These are phyloP conservation scores for Pseudocercospora ulei DNA, from an alignment of 2,329 filamentous ascomycete species.

Conservation along the genomic window DNA sequence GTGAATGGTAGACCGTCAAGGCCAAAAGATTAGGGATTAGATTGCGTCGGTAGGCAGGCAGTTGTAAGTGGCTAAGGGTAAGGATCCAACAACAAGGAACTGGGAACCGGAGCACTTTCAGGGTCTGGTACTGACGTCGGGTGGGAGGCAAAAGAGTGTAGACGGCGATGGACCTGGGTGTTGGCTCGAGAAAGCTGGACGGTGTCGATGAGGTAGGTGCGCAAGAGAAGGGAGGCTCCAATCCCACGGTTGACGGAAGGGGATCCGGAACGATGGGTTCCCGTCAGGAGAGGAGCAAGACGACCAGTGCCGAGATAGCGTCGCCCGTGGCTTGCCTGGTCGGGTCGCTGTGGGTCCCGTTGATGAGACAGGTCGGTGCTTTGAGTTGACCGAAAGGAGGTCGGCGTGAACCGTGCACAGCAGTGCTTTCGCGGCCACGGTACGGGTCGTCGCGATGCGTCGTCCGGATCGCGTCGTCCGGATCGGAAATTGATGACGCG, in stretches of 20 bases:
- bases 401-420: slow-evolving; percentile 14
- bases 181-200: slow-evolving; percentile 15
- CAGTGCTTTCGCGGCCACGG: slow-evolving; percentile 17
- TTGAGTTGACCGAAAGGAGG: slow-evolving; percentile 20
- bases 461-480: background rate
- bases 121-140: slow-evolving; percentile 30
- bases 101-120: slow-evolving; percentile 21
- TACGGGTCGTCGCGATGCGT: slow-evolving; percentile 19
- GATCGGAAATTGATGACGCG: slow-evolving; percentile 6
- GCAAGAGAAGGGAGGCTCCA: slow-evolving; percentile 25
- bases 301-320: slow-evolving; percentile 31
- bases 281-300: slow-evolving; percentile 30
- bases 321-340: slow-evolving; percentile 28
- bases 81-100: slow-evolving; percentile 21
- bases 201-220: slow-evolving; percentile 25
- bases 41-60: slow-evolving; percentile 21
- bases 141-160: slow-evolving; percentile 33
- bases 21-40: slow-evolving; percentile 28
- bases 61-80: slow-evolving; percentile 21
- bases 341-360: slow-evolving; percentile 23
- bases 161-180: slow-evolving; percentile 25
- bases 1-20: slow-evolving; percentile 18
- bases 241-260: slow-evolving; percentile 29
- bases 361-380: slow-evolving; percentile 29
- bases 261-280: slow-evolving; percentile 28